A percentile compares a stretch with the other conserved stretches of the same genome.
phyloP scores from a whole-genome alignment of 2,329 filamentous ascomycete genomes.

The Penicillium sp. region DNA sequence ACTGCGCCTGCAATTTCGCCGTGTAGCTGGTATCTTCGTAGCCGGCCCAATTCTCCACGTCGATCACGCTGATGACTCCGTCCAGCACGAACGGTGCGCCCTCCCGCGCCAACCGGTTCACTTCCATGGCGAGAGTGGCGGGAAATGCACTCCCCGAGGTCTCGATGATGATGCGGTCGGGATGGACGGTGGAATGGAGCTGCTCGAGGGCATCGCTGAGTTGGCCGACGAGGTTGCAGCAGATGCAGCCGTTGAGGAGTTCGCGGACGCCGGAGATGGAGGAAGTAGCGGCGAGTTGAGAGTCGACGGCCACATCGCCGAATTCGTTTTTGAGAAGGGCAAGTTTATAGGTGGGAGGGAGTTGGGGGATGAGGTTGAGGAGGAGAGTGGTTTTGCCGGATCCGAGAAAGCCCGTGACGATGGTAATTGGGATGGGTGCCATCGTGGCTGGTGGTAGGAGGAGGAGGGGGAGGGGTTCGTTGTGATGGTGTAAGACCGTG shows the following conservation, averaged over 20 bases:
- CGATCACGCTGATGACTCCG: constrained; percentile 81
- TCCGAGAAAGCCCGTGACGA: constrained; percentile 92
- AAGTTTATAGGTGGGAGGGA: constrained; percentile 79
- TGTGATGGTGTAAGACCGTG: too few relatives aligned
- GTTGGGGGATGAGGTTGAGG: constrained; percentile 86
- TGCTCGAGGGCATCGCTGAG: constrained; percentile 73
- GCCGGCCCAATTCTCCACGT: constrained; percentile 91
- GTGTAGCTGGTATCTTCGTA: constrained; percentile 90
- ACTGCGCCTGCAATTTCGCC: constrained; percentile 77
- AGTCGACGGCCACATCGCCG: constrained; percentile 89
- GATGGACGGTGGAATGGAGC: constrained; percentile 55
- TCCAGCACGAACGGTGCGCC: constrained; percentile 63
- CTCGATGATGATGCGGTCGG: constrained; percentile 89
- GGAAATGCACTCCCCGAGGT: constrained; percentile 85
- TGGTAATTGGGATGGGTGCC: constrained; percentile 79
- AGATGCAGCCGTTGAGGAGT: constrained; percentile 94
- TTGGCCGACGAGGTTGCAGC: constrained; percentile 95
- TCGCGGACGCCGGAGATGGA: constrained; percentile 87
- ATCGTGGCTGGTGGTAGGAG: constrained; percentile 32
- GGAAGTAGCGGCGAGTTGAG: constrained; percentile 74
- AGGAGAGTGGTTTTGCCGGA: constrained; percentile 96
- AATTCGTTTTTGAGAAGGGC: constrained; percentile 98
- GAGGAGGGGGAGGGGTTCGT: background rate
- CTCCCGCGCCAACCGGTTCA: constrained; percentile 70
- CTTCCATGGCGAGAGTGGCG: constrained; percentile 82